A percentile compares a stretch with the other conserved stretches of the same genome.
These are phyloP conservation scores for Fraxinus xanthoxyloides DNA, from an alignment of 305 asterid genomes.

Conservation along the genomic window DNA sequence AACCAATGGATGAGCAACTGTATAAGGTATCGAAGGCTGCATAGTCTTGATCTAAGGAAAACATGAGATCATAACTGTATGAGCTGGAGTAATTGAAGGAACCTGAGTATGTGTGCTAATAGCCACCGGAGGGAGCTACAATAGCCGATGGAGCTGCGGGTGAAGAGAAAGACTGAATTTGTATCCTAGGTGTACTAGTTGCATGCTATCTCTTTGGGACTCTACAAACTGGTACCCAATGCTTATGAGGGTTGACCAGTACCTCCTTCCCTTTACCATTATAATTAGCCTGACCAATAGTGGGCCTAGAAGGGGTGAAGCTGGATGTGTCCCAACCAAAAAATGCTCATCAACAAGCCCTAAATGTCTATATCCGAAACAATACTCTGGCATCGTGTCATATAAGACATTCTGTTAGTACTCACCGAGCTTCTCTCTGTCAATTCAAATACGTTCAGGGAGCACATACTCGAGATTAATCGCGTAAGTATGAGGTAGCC, in stretches of 20 bases:
- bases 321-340: background rate
- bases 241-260: background rate
- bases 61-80: too few relatives aligned
- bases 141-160: background rate
- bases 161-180: background rate
- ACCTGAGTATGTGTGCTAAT: background rate
- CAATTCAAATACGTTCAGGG: background rate
- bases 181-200: background rate
- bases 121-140: background rate
- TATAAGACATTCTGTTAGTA: too few relatives aligned
- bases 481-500: background rate
- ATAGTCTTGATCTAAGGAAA: background rate
- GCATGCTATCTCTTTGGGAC: too few relatives aligned
- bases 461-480: background rate
- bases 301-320: background rate
- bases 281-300: background rate
- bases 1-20: background rate
- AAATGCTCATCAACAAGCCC: background rate
- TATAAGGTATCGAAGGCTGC: background rate
- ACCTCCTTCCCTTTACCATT: background rate
- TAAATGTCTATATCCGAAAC: background rate
- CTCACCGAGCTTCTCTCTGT: background rate
- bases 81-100: background rate
- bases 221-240: background rate
- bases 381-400: background rate